phyloP scores from a whole-genome alignment of 108 stramenopile species.

The Stephanodiscus triporus region DNA sequence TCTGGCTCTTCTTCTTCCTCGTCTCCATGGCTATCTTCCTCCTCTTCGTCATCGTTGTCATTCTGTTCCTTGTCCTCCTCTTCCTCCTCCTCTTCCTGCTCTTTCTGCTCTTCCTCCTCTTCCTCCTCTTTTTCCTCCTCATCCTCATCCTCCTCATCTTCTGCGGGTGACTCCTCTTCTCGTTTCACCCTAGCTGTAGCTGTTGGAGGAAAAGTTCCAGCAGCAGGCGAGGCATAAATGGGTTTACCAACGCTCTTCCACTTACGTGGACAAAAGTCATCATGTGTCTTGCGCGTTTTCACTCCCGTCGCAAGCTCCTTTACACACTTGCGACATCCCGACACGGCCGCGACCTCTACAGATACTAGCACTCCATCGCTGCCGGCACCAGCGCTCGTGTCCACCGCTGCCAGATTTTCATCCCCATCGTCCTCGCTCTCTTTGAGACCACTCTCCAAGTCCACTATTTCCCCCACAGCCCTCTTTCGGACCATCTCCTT shows the following conservation, averaged over 20 bases:
- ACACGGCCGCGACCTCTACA: slow-evolving; percentile 13
- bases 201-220: neutral
- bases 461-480: slow-evolving; percentile 2
- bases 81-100: neutral
- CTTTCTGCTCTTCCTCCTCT: neutral
- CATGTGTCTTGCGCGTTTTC: slow-evolving; percentile 23
- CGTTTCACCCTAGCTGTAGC: neutral
- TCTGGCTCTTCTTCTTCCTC: neutral
- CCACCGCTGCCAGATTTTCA: neutral
- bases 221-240: slow-evolving; percentile 3
- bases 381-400: neutral
- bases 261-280: slow-evolving; percentile 26
- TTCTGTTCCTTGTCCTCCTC: neutral
- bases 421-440: slow-evolving; percentile 9
- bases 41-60: neutral
- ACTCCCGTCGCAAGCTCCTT: slow-evolving; percentile 27
- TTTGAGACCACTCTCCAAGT: slow-evolving; percentile 2
- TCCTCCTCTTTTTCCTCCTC: neutral
- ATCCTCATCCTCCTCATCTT: neutral
- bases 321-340: slow-evolving; percentile 32
- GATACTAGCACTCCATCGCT: neutral
- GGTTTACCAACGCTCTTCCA: slow-evolving; percentile 33
- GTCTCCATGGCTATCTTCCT: neutral
- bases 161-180: neutral
- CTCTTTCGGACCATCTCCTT: slow-evolving; percentile 18